Evolutionary conservation across 169 alveolate species (phyloP).

Genomic region (Plasmodium vinckei): DNA sequence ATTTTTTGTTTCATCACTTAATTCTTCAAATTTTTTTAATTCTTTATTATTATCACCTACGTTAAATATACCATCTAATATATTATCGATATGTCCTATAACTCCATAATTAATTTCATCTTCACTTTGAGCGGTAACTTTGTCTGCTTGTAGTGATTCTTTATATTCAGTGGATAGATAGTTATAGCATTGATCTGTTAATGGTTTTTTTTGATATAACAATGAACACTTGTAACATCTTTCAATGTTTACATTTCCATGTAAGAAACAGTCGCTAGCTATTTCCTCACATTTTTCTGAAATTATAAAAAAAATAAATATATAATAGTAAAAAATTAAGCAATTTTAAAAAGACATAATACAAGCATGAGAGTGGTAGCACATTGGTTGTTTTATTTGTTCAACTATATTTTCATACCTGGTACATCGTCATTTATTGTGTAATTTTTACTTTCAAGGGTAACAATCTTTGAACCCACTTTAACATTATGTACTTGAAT

Average conservation of each 20-base stretch:
- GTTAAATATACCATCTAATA: constrained; percentile 1
- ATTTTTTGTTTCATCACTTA: not conserved
- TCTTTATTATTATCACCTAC: not conserved
- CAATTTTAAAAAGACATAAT: no score
- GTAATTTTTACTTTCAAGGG: constrained; percentile 17
- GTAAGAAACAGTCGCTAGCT: constrained; percentile 15
- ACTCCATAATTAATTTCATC: not conserved
- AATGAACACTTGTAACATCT: constrained; percentile 25
- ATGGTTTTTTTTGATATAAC: not conserved
- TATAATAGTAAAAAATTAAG: no score
- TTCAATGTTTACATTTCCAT: constrained; percentile 19
- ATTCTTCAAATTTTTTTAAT: not conserved
- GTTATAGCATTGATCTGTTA: not conserved
- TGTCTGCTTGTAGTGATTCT: not conserved
- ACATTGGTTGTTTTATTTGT: not conserved
- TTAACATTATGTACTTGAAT: constrained; percentile 27
- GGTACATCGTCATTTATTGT: constrained; percentile 3
- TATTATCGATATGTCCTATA: not conserved
- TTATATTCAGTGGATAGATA: not conserved
- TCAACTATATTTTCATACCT: not conserved
- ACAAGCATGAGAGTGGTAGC: not conserved
- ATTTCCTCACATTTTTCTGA: constrained; percentile 16
- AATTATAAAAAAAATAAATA: not conserved
- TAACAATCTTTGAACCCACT: not conserved
- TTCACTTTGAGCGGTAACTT: constrained; percentile 9